Percentiles rank a stretch among this genome's conserved stretches.
Evolutionary conservation across 2,329 filamentous ascomycete genomes (phyloP).

Genomic region (Botrytis fabae): DNA sequence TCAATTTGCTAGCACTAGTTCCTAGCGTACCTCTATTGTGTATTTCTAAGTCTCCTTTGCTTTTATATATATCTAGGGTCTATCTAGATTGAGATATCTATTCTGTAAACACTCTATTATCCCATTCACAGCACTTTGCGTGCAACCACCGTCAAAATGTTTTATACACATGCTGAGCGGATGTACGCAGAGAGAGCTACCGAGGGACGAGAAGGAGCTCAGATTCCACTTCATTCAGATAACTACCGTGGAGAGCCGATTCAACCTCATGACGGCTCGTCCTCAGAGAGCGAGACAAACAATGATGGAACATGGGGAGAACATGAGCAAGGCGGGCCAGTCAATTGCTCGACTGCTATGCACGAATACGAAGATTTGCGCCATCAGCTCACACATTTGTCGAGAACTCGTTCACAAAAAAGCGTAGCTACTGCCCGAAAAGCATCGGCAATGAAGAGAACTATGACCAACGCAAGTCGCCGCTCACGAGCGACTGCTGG

Average conservation of each 20-base stretch:
- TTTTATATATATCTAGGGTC: neutral
- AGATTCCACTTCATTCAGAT: constrained; percentile 35
- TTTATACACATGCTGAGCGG: constrained; percentile 31
- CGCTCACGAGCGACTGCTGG: constrained; percentile 31
- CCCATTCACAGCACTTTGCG: constrained; percentile 1
- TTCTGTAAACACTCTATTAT: neutral
- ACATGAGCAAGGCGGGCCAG: constrained; percentile 50
- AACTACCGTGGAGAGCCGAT: constrained; percentile 26
- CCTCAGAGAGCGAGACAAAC: constrained; percentile 21
- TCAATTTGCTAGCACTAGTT: neutral
- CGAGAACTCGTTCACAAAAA: constrained; percentile 42
- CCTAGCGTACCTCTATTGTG: neutral
- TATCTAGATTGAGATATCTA: neutral
- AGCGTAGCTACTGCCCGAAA: constrained; percentile 18
- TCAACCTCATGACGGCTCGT: constrained; percentile 26
- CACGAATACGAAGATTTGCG: constrained; percentile 60
- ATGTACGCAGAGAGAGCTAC: constrained; percentile 33
- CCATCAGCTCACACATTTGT: constrained; percentile 55
- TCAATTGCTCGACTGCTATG: constrained; percentile 55
- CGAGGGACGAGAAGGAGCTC: constrained; percentile 26
- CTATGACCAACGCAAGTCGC: constrained; percentile 25
- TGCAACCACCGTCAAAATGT: constrained; percentile 31
- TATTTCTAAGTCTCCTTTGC: neutral
- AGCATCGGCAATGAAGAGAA: constrained; percentile 25
- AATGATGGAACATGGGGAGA: constrained; percentile 63